Conservation (phyloP, 169 alveolate genomes). For the Plasmodium cynomolgi region DNA sequence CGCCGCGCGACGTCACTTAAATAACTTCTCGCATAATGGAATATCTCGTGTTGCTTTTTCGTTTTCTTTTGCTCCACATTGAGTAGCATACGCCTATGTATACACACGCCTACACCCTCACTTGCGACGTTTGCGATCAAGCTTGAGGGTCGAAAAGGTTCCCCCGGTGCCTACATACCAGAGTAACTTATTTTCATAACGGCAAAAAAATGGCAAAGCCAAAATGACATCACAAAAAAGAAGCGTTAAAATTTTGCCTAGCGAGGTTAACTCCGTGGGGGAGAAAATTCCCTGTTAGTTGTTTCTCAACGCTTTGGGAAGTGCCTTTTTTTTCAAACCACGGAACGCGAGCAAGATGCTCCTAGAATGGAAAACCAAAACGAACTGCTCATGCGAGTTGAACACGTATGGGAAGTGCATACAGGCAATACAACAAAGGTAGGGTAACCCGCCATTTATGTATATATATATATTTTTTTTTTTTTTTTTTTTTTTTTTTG, state of each 20-base stretch:
- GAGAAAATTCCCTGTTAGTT: background rate
- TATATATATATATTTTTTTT: background rate
- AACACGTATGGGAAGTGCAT: background rate
- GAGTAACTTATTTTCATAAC: background rate
- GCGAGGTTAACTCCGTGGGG: background rate
- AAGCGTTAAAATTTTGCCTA: background rate
- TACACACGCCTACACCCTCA: background rate
- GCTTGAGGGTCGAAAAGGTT: background rate
- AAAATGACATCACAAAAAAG: background rate
- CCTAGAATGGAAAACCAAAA: background rate
- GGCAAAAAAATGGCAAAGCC: background rate
- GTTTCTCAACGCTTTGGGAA: background rate
- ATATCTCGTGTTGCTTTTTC: background rate
- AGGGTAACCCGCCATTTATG: background rate
- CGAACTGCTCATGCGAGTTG: background rate
- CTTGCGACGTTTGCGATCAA: background rate
- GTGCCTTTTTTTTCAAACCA: background rate
- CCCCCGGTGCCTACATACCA: background rate
- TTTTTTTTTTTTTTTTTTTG: background rate
- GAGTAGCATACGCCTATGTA: background rate
- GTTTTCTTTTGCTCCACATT: background rate
- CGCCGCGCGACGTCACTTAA: background rate
- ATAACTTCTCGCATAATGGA: background rate
- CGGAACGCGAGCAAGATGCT: background rate
- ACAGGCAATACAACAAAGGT: background rate